phyloP scores from a whole-genome alignment of 1,139 yeast species.

The Scheffersomyces segobiensis region DNA sequence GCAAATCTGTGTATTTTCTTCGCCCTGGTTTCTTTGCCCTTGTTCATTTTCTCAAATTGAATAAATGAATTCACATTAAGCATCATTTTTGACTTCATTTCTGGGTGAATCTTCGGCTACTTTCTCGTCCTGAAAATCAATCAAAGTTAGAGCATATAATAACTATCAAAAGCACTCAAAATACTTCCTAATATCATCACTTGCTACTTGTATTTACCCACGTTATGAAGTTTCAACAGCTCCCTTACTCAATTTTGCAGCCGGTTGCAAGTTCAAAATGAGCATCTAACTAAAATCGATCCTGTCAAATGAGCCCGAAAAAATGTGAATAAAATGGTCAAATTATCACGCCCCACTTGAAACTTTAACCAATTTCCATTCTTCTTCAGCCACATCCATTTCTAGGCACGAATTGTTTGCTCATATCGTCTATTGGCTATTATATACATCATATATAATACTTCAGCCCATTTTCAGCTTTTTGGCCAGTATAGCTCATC shows the following conservation, averaged over 20 bases:
- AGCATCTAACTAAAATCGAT: background rate
- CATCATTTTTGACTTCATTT: too few relatives aligned
- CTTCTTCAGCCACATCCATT: background rate
- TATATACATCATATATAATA: too few relatives aligned
- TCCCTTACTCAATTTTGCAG: background rate
- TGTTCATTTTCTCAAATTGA: too few relatives aligned
- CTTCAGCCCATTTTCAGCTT: background rate
- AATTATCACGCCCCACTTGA: background rate
- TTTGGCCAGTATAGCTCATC: background rate
- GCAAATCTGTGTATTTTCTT: too few relatives aligned
- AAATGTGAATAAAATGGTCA: background rate
- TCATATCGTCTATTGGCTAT: background rate
- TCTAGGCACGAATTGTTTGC: background rate
- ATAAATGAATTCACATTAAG: too few relatives aligned
- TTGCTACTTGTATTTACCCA: background rate
- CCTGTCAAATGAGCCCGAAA: background rate
- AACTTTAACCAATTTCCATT: background rate
- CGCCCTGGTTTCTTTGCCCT: too few relatives aligned
- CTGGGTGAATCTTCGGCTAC: background rate
- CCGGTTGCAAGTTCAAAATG: background rate
- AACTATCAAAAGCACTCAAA: background rate
- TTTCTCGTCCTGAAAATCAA: background rate
- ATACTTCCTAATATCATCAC: background rate
- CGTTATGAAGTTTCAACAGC: background rate
- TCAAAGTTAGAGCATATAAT: too few relatives aligned